phyloP scores from a whole-genome alignment of 306 rosid genomes.

The Pyrus communis region DNA sequence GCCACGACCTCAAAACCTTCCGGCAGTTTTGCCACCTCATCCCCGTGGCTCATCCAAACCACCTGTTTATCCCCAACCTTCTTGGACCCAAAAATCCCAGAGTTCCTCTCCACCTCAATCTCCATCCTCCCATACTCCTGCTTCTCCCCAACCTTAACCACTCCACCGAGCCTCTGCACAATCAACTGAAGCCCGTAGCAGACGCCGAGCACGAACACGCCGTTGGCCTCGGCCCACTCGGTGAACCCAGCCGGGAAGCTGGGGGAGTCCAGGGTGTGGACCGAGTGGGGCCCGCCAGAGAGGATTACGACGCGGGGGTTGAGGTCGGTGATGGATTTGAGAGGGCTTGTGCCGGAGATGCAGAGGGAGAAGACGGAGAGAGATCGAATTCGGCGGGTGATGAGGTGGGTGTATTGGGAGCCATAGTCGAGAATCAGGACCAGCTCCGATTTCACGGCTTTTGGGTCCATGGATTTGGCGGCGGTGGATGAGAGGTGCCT shows the following conservation, averaged over 20 bases:
- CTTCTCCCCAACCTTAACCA: constrained; percentile 53
- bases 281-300: constrained; percentile 98
- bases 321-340: constrained; percentile 51
- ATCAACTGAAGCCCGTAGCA: constrained; percentile 90
- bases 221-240: constrained; percentile 63
- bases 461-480: constrained; percentile 39
- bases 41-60: constrained; percentile 99
- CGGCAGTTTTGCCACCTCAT: constrained; percentile 64
- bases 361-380: constrained; percentile 86
- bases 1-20: constrained; percentile 66
- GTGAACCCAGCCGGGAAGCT: constrained; percentile 63
- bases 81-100: constrained; percentile 39
- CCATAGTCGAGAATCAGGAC: constrained; percentile 87
- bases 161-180: constrained; percentile 82
- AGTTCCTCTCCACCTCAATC: constrained; percentile 36
- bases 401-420: constrained; percentile 92
- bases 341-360: constrained; percentile 71
- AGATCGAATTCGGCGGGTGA: constrained; percentile 87
- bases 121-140: constrained; percentile 98
- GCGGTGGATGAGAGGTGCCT: neutral
- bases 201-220: constrained; percentile 64
- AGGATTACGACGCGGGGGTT: constrained; percentile 74
- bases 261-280: constrained; percentile 71
- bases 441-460: constrained; percentile 50
- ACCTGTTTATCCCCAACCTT: constrained; percentile 42